These are phyloP conservation scores for Centella asiatica DNA, from an alignment of 129 eudicot genomes.

Conservation along the genomic window DNA sequence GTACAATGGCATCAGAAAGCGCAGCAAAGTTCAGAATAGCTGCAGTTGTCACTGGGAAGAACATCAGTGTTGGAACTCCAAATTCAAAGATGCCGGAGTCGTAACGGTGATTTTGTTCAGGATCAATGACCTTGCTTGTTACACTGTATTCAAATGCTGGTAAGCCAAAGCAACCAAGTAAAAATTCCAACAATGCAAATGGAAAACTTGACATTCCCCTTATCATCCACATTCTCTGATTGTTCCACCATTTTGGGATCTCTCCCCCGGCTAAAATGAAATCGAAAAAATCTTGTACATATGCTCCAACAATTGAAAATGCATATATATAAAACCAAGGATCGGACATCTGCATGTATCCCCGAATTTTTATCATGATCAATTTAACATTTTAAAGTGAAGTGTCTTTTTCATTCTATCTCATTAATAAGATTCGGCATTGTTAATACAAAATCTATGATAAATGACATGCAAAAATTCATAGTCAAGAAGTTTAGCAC, in stretches of 20 bases:
- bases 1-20: constrained; percentile 9
- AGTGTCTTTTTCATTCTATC: too few relatives aligned
- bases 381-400: too few relatives aligned
- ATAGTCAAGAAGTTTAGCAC: too few relatives aligned
- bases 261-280: constrained; percentile 38
- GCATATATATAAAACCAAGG: constrained; percentile 27
- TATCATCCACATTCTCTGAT: constrained; percentile 57
- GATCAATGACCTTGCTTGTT: constrained; percentile 39
- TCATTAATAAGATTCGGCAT: too few relatives aligned
- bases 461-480: too few relatives aligned
- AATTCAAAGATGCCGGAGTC: constrained; percentile 47
- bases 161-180: constrained; percentile 22
- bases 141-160: constrained; percentile 27
- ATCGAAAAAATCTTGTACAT: constrained; percentile 41
- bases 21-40: constrained; percentile 25
- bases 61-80: constrained; percentile 44
- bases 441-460: too few relatives aligned
- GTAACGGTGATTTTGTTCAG: constrained; percentile 40
- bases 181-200: constrained; percentile 33
- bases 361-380: constrained; percentile 16
- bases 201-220: constrained; percentile 31
- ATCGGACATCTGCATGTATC: constrained; percentile 31
- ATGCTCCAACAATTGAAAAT: constrained; percentile 47
- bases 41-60: constrained; percentile 36
- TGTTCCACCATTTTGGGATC: constrained; percentile 41